Conservation (phyloP, 73 alveolate genomes). For the Tetrahymena elliotti region DNA sequence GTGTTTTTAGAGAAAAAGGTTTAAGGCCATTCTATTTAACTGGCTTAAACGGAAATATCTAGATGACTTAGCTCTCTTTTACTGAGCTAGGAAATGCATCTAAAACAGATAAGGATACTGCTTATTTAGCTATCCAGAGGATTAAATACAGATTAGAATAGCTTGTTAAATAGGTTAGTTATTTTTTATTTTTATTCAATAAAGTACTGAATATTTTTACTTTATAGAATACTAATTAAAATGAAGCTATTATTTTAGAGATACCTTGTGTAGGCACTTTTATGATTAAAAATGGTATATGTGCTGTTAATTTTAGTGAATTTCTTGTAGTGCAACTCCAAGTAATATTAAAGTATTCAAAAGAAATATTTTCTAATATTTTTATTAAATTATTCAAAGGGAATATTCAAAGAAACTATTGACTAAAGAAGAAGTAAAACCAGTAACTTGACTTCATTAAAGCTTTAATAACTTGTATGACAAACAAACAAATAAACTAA, state of each 20-base stretch:
- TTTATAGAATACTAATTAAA: neutral
- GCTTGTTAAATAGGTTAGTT: neutral
- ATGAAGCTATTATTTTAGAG: neutral
- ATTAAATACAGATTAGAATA: neutral
- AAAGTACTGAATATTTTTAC: neutral
- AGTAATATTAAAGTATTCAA: neutral
- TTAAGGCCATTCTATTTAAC: conserved; percentile 47
- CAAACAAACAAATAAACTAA: too few relatives aligned
- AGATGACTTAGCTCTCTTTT: conserved; percentile 44
- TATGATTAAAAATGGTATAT: conserved; percentile 27
- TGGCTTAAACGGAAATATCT: conserved; percentile 55
- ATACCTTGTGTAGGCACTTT: conserved; percentile 46
- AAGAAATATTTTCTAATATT: too few relatives aligned
- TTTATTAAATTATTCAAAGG: neutral
- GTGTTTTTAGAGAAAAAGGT: conserved; percentile 40
- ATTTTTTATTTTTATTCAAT: neutral
- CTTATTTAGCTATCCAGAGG: neutral
- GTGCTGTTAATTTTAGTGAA: conserved; percentile 35
- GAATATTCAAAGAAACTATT: neutral
- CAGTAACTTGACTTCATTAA: neutral
- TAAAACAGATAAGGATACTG: conserved; percentile 22
- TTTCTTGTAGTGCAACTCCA: neutral
- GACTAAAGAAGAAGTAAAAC: neutral
- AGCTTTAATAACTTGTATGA: neutral
- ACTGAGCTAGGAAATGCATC: conserved; percentile 48